Conservation (phyloP, 2,329 filamentous ascomycete species). For the Hypoxylon rubiginosum region DNA sequence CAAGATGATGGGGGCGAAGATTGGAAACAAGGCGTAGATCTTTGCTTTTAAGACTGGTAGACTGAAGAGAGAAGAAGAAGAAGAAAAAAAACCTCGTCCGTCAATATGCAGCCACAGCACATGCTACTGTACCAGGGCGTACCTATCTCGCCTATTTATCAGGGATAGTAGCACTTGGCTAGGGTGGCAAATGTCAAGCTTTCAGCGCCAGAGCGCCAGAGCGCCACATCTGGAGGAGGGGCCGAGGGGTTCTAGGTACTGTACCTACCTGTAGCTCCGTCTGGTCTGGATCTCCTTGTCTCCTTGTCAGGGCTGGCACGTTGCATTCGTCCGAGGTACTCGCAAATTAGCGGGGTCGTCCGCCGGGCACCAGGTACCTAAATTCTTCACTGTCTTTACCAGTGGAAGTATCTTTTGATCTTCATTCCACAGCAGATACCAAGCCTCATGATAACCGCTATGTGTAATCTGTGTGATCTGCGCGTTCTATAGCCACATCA, state of each 20-base stretch:
- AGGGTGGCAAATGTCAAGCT: slow-evolving; percentile 27
- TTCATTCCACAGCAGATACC: background rate
- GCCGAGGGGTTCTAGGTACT: slow-evolving; percentile 19
- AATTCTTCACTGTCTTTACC: too few species aligned
- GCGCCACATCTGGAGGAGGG: slow-evolving; percentile 27
- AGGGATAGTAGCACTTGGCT: too few species aligned
- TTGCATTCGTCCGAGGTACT: background rate
- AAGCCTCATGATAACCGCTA: too few species aligned
- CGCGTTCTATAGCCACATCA: background rate
- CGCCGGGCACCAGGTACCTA: too few species aligned
- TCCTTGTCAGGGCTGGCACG: too few species aligned
- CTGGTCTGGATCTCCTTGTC: background rate
- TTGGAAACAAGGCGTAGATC: slow-evolving; percentile 27
- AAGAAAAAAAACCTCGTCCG: slow-evolving; percentile 28
- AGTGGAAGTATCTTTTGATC: background rate
- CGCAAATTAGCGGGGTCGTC: background rate
- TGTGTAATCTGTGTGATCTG: too few species aligned
- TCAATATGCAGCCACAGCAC: slow-evolving; percentile 15
- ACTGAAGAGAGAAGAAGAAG: slow-evolving; percentile 13
- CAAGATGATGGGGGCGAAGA: slow-evolving; percentile 29
- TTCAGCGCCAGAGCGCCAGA: slow-evolving; percentile 33
- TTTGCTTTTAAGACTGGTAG: background rate
- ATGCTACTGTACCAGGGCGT: background rate
- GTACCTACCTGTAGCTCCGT: too few species aligned
- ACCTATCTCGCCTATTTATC: background rate